Evolutionary conservation across 1,139 yeast genomes (phyloP).

Genomic region (Yarrowia galli): DNA sequence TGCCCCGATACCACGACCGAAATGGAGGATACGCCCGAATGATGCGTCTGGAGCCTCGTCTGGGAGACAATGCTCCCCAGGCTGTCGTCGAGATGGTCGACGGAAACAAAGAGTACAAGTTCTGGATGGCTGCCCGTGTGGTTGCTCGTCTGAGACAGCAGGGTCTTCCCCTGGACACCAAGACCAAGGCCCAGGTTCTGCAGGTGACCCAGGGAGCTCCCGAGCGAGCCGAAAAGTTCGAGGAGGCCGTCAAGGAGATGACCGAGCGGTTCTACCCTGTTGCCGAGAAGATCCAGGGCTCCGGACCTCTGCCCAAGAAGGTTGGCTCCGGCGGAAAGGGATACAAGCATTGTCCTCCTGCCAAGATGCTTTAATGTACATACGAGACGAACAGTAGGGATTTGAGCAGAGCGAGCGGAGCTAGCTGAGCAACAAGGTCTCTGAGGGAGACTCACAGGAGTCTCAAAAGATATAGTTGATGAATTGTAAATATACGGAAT

Average conservation of each 20-base stretch:
- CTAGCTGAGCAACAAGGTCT: no score
- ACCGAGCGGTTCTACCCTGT: slow-evolving; percentile 62
- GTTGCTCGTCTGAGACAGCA: slow-evolving; percentile 81
- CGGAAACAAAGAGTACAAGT: slow-evolving; percentile 74
- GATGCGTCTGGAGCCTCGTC: slow-evolving; percentile 80
- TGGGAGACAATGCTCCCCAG: slow-evolving; percentile 92
- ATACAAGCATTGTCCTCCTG: slow-evolving; percentile 41
- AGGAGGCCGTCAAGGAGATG: slow-evolving; percentile 69
- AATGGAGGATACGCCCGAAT: slow-evolving; percentile 87
- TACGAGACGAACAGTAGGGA: not conserved
- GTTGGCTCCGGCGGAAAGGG: not conserved
- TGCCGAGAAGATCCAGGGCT: slow-evolving; percentile 42
- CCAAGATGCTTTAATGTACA: slow-evolving; percentile 39
- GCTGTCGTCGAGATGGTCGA: slow-evolving; percentile 89
- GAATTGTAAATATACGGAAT: slow-evolving; percentile 16
- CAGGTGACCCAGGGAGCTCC: slow-evolving; percentile 58
- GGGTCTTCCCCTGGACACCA: slow-evolving; percentile 64
- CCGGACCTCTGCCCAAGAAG: slow-evolving; percentile 31
- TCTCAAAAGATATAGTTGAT: slow-evolving; percentile 11
- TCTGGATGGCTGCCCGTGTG: slow-evolving; percentile 77
- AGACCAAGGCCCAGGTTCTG: slow-evolving; percentile 64
- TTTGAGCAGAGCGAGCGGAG: not conserved
- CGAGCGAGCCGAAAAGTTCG: slow-evolving; percentile 63
- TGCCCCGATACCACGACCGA: slow-evolving; percentile 62
- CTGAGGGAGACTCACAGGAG: not conserved